A percentile compares a stretch with the other conserved stretches of the same genome.
Evolutionary conservation across 768 basidiomycete species (phyloP).

Genomic region (Mycena metata): DNA sequence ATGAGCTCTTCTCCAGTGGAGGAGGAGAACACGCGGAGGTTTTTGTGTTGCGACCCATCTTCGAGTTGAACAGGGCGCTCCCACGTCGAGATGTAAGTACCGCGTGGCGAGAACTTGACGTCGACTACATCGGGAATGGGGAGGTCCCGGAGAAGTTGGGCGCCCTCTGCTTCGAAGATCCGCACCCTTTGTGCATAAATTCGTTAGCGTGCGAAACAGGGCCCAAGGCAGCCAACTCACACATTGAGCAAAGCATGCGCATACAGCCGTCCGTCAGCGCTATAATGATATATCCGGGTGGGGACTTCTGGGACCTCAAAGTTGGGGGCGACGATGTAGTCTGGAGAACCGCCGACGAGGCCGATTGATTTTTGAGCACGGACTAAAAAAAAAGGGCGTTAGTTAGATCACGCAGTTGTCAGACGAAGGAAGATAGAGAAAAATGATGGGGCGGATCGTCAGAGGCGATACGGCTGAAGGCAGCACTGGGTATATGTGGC

Average conservation of each 20-base stretch:
- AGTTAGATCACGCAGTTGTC: conserved; percentile 29
- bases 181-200: conserved; percentile 67
- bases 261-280: conserved; percentile 87
- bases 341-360: conserved; percentile 85
- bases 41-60: conserved; percentile 93
- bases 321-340: conserved; percentile 74
- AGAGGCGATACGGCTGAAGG: conserved; percentile 15
- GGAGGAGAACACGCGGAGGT: conserved; percentile 90
- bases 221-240: conserved; percentile 59
- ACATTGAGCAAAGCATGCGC: conserved; percentile 83
- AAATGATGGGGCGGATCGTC: conserved; percentile 34
- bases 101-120: conserved; percentile 92
- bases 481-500: too few species aligned
- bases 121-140: conserved; percentile 83
- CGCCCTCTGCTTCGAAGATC: conserved; percentile 82
- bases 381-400: conserved; percentile 60
- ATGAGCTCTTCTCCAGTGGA: conserved; percentile 90
- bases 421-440: background rate
- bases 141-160: conserved; percentile 81
- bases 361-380: conserved; percentile 96
- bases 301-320: conserved; percentile 78
- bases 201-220: conserved; percentile 22
- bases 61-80: conserved; percentile 94
- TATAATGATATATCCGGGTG: conserved; percentile 84
- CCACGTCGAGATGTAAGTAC: conserved; percentile 95